Evolutionary conservation across 2,329 filamentous ascomycete species (phyloP), one percentile per base, ranked within the genome.

Genomic region (Fusarium drepaniforme): DNA sequence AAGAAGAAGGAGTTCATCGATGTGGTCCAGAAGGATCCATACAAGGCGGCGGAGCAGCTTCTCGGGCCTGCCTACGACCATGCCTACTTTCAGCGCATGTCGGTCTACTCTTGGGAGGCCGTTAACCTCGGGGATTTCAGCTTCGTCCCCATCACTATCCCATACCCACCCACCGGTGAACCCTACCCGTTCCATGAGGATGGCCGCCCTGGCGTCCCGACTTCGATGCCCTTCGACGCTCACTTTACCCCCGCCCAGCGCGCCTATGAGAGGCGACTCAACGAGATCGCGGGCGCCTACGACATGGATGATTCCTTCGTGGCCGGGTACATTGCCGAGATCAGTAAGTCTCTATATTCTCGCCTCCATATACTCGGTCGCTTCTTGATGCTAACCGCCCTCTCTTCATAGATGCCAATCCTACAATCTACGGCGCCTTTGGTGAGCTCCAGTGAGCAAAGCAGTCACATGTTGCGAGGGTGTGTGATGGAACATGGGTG

Each of bases 1-100:
- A 65, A 74, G 21, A 81, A 79, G 64, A 21, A 69, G 8, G 60
- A 70, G 16, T 77, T 78, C 57, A 68, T 81, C 9, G 18, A 74
- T 13, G 70, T 60, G 3, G 66, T 80, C 38, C 64, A 57, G 13
- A 49, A 62, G 8, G 64, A 77, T 37, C 72, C 75, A 3, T 46
- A 71, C 13, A 70, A 75, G 30, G 79, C 77, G 7, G 70, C 74
- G 1, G 76, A 66, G 15, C 71, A 76, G n/a, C 38, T 80, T 3
- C 67, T 79, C 12, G 77, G 76, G 1, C n/a, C 68, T 2, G 57
- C 63, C 1, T 76, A 73, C 18, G 72, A 67, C 25, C n/a, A 33
- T 28, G 25, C 25, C 9, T 68, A 68, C 23, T 68, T 68, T 40
- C 37, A 38, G 40, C 37, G 25, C 28, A 58, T 38, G 13, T 56